These are phyloP conservation scores for Quercus aquifolioides DNA, from an alignment of 306 rosid species.

Conservation along the genomic window DNA sequence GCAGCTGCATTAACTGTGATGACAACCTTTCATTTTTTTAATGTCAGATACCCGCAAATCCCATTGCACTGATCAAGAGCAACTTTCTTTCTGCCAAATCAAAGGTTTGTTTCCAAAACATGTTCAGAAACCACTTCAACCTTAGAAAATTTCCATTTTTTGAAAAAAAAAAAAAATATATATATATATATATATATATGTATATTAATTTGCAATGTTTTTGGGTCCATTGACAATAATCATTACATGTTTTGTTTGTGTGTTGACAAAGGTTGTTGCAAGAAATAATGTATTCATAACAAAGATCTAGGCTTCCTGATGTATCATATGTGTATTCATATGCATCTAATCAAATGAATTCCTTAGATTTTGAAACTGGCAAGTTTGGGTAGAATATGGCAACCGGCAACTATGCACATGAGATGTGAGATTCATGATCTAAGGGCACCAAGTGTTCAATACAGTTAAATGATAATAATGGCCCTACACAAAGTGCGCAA, in stretches of 20 bases:
- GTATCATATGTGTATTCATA: no score
- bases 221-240: neutral
- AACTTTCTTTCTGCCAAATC: constrained; percentile 75
- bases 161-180: neutral
- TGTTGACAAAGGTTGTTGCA: no score
- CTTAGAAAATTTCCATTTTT: neutral
- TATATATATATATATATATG: no score
- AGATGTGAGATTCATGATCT: neutral
- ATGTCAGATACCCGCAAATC: constrained; percentile 75
- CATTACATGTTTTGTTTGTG: no score
- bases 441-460: neutral
- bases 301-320: no score
- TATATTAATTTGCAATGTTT: neutral
- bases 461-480: neutral
- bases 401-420: neutral
- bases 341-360: no score
- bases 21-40: constrained; percentile 8
- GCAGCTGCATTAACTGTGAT: constrained; percentile 15
- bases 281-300: no score
- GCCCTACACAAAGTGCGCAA: neutral
- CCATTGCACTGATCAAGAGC: constrained; percentile 67
- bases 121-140: constrained; percentile 6
- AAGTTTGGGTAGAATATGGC: no score
- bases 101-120: constrained; percentile 56
- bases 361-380: no score